A percentile compares a stretch with the other conserved stretches of the same genome.
Evolutionary conservation across 345 rosid species (phyloP).

Genomic region (Lepidium didymum): DNA sequence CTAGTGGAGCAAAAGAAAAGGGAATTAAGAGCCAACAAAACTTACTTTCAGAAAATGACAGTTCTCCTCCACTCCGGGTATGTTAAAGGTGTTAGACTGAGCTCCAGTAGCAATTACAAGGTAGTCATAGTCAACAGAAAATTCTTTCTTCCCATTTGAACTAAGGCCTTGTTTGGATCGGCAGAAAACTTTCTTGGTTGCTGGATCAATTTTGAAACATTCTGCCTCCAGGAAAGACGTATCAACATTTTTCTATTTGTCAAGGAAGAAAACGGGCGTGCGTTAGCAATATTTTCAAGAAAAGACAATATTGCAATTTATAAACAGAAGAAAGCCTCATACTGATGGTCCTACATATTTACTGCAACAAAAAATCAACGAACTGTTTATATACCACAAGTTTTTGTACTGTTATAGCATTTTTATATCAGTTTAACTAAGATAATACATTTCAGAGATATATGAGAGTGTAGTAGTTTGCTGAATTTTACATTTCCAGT

Average conservation of each 20-base stretch:
- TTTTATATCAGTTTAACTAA: background rate
- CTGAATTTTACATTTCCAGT: background rate
- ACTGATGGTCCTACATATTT: background rate
- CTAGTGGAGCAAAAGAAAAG: background rate
- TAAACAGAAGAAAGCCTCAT: background rate
- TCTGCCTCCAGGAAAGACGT: slow-evolving; percentile 73
- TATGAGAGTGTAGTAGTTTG: background rate
- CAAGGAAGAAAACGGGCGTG: background rate
- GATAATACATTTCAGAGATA: slow-evolving; percentile 1
- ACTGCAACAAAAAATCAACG: background rate
- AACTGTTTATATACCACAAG: background rate
- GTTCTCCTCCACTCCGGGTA: slow-evolving; percentile 89
- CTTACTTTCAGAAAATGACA: slow-evolving; percentile 90
- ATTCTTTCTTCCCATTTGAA: slow-evolving; percentile 57
- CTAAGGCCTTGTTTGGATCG: slow-evolving; percentile 39
- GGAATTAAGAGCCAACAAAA: background rate
- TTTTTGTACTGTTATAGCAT: background rate
- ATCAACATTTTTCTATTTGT: slow-evolving; percentile 49
- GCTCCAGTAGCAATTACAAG: slow-evolving; percentile 96
- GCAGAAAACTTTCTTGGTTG: slow-evolving; percentile 72
- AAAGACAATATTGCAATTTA: background rate
- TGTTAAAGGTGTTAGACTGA: slow-evolving; percentile 87
- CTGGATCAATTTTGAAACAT: slow-evolving; percentile 77
- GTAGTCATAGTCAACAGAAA: slow-evolving; percentile 77
- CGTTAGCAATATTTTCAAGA: background rate